phyloP scores from a whole-genome alignment of 2,329 filamentous ascomycete species.

The Truncatella angustata region DNA sequence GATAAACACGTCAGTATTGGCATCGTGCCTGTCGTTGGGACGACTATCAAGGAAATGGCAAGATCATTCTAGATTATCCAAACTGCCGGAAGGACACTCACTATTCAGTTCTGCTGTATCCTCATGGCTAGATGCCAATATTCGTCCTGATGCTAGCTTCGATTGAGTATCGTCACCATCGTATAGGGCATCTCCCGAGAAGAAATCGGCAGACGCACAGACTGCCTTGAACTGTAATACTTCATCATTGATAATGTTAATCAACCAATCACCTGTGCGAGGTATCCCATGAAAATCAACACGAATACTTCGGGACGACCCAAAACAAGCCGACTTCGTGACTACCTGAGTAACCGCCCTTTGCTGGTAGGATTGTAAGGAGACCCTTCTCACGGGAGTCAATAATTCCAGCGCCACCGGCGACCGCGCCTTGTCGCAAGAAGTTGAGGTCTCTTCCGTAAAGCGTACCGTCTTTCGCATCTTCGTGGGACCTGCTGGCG shows the following conservation, averaged over 20 bases:
- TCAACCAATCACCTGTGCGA: constrained; percentile 22
- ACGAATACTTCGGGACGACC: constrained; percentile 18
- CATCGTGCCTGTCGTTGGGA: too few relatives aligned
- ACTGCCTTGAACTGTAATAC: constrained; percentile 20
- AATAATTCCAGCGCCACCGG: too few relatives aligned
- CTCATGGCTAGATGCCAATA: too few relatives aligned
- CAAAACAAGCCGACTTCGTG: constrained; percentile 22
- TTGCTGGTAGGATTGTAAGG: constrained; percentile 23
- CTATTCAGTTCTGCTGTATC: too few relatives aligned
- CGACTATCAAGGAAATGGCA: too few relatives aligned
- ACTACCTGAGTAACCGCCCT: constrained; percentile 22
- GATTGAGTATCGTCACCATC: constrained; percentile 16
- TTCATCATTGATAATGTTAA: constrained; percentile 20
- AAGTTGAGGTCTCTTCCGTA: constrained; percentile 2
- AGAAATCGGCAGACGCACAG: constrained; percentile 24
- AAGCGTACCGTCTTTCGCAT: constrained; percentile 11
- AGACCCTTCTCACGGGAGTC: constrained; percentile 20
- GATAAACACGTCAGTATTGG: constrained; percentile 15
- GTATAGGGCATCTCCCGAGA: constrained; percentile 9
- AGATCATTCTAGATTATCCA: too few relatives aligned
- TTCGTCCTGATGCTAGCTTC: constrained; percentile 21
- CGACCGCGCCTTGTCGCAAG: too few relatives aligned
- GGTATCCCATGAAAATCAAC: constrained; percentile 23
- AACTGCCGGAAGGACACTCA: too few relatives aligned
- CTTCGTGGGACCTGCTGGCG: constrained; percentile 3